These are phyloP conservation scores for Exserohilum rostratum DNA, from an alignment of 2,329 filamentous ascomycete species.

Conservation along the genomic window DNA sequence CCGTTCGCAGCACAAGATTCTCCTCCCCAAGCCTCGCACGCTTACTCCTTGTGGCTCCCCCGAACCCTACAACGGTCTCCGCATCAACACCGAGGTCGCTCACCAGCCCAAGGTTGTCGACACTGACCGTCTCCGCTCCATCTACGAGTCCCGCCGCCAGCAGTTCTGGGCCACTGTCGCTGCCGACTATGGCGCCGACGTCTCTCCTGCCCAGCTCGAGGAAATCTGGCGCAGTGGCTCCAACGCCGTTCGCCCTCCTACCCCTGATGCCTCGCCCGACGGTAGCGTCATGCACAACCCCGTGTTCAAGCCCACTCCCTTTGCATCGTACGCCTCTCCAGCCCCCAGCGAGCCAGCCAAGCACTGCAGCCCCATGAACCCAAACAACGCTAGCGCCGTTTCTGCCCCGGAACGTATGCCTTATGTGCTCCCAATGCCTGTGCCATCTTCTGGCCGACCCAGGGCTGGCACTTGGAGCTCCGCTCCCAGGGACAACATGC, in stretches of 20 bases:
- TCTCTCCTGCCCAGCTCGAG: slow-evolving; percentile 68
- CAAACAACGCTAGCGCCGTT: slow-evolving; percentile 38
- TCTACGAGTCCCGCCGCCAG: slow-evolving; percentile 72
- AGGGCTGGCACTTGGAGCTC: slow-evolving; percentile 47
- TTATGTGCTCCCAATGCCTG: slow-evolving; percentile 47
- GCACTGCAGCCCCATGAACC: slow-evolving; percentile 42
- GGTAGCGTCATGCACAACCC: slow-evolving; percentile 47
- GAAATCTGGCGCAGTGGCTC: slow-evolving; percentile 65
- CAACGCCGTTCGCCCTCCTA: slow-evolving; percentile 43
- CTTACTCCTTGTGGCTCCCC: slow-evolving; percentile 48
- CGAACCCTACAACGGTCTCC: slow-evolving; percentile 49
- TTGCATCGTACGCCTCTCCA: slow-evolving; percentile 40
- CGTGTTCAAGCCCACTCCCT: slow-evolving; percentile 35
- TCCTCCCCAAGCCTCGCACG: slow-evolving; percentile 69
- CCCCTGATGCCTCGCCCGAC: slow-evolving; percentile 48
- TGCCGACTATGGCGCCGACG: slow-evolving; percentile 70
- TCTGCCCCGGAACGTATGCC: slow-evolving; percentile 44
- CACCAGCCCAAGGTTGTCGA: slow-evolving; percentile 61
- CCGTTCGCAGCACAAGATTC: slow-evolving; percentile 57
- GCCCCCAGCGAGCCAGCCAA: slow-evolving; percentile 38
- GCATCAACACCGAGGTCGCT: slow-evolving; percentile 53
- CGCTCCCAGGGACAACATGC: slow-evolving; percentile 46
- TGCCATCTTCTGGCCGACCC: slow-evolving; percentile 40
- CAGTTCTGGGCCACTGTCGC: slow-evolving; percentile 77
- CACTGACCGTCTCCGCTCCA: slow-evolving; percentile 69